phyloP scores from a whole-genome alignment of 208 protist species.

The Hexamita inflata region DNA sequence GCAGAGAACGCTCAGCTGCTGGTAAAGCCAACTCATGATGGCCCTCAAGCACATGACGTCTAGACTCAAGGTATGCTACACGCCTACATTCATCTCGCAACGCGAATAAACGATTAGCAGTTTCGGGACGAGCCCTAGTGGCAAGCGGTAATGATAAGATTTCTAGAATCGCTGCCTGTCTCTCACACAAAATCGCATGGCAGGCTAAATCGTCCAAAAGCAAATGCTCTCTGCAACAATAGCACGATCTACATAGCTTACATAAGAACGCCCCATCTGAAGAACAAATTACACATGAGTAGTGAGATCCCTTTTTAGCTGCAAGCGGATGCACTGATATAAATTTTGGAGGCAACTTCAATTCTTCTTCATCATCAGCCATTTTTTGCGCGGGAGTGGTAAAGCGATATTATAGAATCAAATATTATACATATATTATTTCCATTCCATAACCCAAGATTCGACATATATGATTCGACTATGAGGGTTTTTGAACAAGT shows the following conservation, averaged over 20 bases:
- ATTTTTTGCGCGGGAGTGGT: no score
- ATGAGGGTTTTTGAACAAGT: no score
- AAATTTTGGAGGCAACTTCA: slow-evolving; percentile 17
- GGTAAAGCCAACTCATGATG: slow-evolving; percentile 16
- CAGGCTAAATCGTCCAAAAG: slow-evolving; percentile 24
- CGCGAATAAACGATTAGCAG: not conserved
- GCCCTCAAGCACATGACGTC: slow-evolving; percentile 15
- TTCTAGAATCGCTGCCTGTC: slow-evolving; percentile 14
- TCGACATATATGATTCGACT: no score
- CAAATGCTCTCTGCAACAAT: slow-evolving; percentile 29
- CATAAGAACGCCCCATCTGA: slow-evolving; percentile 20
- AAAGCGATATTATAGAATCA: no score
- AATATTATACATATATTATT: no score
- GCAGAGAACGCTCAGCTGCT: slow-evolving; percentile 18
- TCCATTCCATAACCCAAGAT: no score
- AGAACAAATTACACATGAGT: slow-evolving; percentile 12
- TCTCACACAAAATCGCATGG: slow-evolving; percentile 17
- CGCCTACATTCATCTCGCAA: slow-evolving; percentile 16
- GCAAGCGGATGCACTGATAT: slow-evolving; percentile 1
- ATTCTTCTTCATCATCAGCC: no score
- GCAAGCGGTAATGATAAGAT: slow-evolving; percentile 8
- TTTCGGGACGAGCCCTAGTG: slow-evolving; percentile 10
- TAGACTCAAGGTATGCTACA: slow-evolving; percentile 11
- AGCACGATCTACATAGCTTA: slow-evolving; percentile 13
- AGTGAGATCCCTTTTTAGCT: not conserved